phyloP scores from a whole-genome alignment of 805 yeast species.

The Wickerhamiella lipophila region DNA sequence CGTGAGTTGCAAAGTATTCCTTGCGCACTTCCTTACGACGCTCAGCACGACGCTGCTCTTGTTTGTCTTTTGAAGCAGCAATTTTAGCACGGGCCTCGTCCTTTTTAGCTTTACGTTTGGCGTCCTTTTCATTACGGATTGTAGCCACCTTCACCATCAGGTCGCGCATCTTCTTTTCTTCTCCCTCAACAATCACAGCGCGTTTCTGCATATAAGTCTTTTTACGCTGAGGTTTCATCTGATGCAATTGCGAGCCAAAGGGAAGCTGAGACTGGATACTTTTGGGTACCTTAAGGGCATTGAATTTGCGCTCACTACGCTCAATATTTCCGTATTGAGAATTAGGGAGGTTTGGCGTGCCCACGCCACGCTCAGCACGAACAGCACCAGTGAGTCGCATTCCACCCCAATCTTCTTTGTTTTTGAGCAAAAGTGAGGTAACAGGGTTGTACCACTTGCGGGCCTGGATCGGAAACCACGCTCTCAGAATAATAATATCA shows the following conservation, averaged over 20 bases:
- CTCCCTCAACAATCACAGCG: slow-evolving; percentile 86
- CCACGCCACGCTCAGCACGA: slow-evolving; percentile 58
- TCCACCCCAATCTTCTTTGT: slow-evolving; percentile 87
- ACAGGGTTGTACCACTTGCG: slow-evolving; percentile 93
- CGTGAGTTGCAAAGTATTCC: slow-evolving; percentile 58
- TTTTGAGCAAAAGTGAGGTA: slow-evolving; percentile 64
- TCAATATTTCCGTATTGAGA: slow-evolving; percentile 59
- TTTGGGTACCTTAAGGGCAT: slow-evolving; percentile 77
- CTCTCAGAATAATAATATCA: slow-evolving; percentile 77
- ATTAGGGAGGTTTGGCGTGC: slow-evolving; percentile 46
- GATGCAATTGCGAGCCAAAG: slow-evolving; percentile 78
- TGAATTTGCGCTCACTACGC: slow-evolving; percentile 72
- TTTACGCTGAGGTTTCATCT: slow-evolving; percentile 72
- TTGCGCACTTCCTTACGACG: slow-evolving; percentile 76
- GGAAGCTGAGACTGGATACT: slow-evolving; percentile 67
- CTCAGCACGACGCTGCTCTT: slow-evolving; percentile 54
- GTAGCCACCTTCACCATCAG: slow-evolving; percentile 80
- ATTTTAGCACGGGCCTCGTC: slow-evolving; percentile 62
- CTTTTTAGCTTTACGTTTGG: slow-evolving; percentile 60
- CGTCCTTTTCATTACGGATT: slow-evolving; percentile 71
- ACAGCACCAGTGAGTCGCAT: slow-evolving; percentile 92
- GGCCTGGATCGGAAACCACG: slow-evolving; percentile 93
- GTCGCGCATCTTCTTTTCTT: slow-evolving; percentile 84
- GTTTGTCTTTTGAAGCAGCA: slow-evolving; percentile 61
- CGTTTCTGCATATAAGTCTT: slow-evolving; percentile 74